These are phyloP conservation scores for Cornus suecica DNA, from an alignment of 148 eudicot genomes.

Conservation along the genomic window DNA sequence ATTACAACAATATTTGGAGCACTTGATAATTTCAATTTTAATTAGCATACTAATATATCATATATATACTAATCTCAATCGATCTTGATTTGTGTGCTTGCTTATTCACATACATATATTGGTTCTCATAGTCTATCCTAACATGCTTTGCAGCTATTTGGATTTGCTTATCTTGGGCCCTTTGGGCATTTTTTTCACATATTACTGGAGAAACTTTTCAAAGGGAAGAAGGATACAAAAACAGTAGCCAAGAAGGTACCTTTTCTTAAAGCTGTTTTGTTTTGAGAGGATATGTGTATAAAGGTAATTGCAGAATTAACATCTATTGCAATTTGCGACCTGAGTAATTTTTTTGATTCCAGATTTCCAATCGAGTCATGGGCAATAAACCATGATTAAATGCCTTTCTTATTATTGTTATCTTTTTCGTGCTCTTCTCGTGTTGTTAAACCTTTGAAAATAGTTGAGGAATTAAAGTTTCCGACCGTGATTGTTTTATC, in stretches of 20 bases:
- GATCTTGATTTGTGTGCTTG: background rate
- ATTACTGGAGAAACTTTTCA: conserved; percentile 63
- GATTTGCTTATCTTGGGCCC: conserved; percentile 81
- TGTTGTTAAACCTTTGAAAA: background rate
- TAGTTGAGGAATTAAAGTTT: background rate
- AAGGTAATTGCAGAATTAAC: background rate
- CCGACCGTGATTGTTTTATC: background rate
- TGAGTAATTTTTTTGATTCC: background rate
- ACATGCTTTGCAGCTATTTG: conserved; percentile 56
- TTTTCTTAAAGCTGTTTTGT: background rate
- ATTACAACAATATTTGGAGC: background rate
- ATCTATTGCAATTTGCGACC: background rate
- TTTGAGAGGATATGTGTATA: background rate
- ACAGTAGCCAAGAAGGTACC: conserved; percentile 84
- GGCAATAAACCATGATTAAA: background rate
- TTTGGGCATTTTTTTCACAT: conserved; percentile 70
- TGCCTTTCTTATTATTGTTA: background rate
- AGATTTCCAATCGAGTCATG: background rate
- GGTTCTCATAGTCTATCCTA: background rate
- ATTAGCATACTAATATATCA: background rate
- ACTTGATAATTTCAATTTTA: background rate
- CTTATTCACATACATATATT: background rate
- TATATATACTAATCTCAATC: background rate
- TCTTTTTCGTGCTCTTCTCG: too few relatives aligned
- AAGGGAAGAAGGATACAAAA: conserved; percentile 68